phyloP scores from a whole-genome alignment of 108 stramenopile genomes.

The Schizochytrium sp. region DNA sequence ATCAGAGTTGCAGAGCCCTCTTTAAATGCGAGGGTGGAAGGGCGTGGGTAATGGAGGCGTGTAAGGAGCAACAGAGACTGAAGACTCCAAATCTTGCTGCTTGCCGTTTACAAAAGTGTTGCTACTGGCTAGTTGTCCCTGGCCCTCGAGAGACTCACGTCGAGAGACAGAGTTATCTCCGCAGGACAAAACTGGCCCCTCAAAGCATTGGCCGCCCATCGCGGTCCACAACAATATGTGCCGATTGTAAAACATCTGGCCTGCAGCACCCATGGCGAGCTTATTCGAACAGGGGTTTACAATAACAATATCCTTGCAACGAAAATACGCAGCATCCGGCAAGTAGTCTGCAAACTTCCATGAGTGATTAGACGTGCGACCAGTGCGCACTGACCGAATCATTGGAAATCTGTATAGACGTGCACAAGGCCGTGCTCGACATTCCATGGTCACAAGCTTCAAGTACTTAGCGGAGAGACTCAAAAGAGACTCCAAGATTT shows the following conservation, averaged over 20 bases:
- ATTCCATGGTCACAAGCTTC: neutral
- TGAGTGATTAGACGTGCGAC: slow-evolving; percentile 45
- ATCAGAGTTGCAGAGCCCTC: no score
- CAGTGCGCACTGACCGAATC: slow-evolving; percentile 36
- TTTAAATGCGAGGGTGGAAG: no score
- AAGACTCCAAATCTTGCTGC: neutral
- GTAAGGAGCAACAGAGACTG: neutral
- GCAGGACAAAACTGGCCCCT: slow-evolving; percentile 12
- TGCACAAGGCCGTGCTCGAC: slow-evolving; percentile 6
- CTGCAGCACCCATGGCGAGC: neutral
- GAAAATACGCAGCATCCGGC: neutral
- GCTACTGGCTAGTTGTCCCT: neutral
- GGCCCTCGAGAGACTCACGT: neutral
- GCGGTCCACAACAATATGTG: slow-evolving; percentile 53
- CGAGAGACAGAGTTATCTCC: slow-evolving; percentile 47
- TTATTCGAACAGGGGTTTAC: slow-evolving; percentile 15
- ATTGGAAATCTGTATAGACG: slow-evolving; percentile 25
- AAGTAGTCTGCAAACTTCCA: slow-evolving; percentile 52
- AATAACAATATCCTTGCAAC: slow-evolving; percentile 11
- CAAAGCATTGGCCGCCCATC: slow-evolving; percentile 24
- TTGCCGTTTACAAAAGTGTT: neutral
- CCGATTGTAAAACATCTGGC: slow-evolving; percentile 20
- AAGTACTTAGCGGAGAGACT: neutral
- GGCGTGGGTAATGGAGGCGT: no score
- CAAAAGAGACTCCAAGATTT: neutral